Percentiles rank a stretch among this genome's conserved stretches.
Evolutionary conservation across 2,329 filamentous ascomycete species (phyloP).

Genomic region (Grosmannia penicillata): DNA sequence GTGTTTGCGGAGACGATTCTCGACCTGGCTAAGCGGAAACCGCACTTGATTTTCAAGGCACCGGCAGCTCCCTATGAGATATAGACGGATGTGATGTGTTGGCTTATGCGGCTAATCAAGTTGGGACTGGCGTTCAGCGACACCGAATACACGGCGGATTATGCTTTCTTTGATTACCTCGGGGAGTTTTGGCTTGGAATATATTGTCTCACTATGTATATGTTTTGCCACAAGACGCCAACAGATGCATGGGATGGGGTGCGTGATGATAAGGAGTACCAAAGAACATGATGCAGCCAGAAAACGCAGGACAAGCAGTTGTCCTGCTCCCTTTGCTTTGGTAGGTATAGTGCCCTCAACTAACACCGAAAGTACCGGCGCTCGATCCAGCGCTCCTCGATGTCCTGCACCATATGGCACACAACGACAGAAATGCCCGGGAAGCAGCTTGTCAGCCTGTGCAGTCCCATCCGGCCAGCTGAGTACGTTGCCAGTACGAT

Average conservation of each 20-base stretch:
- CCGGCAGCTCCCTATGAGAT: slow-evolving; percentile 44
- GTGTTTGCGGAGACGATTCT: slow-evolving; percentile 89
- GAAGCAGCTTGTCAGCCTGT: slow-evolving; percentile 76
- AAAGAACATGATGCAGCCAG: no score
- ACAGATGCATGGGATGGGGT: no score
- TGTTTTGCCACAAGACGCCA: no score
- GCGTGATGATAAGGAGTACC: no score
- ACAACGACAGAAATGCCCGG: slow-evolving; percentile 78
- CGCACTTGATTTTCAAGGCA: slow-evolving; percentile 66
- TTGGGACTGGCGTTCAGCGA: no score
- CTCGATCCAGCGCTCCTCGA: slow-evolving; percentile 82
- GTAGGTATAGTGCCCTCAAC: no score
- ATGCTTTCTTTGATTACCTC: no score
- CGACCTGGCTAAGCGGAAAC: slow-evolving; percentile 77
- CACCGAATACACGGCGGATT: no score
- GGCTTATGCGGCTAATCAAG: no score
- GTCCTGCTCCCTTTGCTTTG: not conserved
- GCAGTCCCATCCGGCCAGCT: slow-evolving; percentile 70
- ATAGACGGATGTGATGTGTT: slow-evolving; percentile 12
- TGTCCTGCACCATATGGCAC: slow-evolving; percentile 64
- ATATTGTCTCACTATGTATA: no score
- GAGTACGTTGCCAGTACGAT: slow-evolving; percentile 92
- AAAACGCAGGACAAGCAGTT: no score
- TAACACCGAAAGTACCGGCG: slow-evolving; percentile 84
- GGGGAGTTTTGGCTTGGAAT: no score